Evolutionary conservation across 331 rosid species (phyloP).

Genomic region (Rosa hybrid): DNA sequence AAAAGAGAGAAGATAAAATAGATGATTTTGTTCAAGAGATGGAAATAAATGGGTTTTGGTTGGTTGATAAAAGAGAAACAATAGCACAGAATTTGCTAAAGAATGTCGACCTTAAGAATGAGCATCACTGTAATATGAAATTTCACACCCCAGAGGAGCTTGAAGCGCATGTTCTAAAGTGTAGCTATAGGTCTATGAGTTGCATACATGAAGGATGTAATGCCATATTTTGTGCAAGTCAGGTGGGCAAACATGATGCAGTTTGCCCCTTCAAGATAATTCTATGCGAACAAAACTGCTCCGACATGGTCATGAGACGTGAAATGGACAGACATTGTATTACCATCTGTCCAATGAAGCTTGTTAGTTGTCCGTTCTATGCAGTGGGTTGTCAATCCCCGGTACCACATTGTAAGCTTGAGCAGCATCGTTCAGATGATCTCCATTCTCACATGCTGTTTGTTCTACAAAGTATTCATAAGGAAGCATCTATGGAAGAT

Average conservation of each 20-base stretch:
- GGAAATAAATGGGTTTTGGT: constrained; percentile 75
- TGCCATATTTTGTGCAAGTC: constrained; percentile 54
- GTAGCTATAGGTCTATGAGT: constrained; percentile 55
- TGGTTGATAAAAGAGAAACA: constrained; percentile 58
- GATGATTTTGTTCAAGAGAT: constrained; percentile 87
- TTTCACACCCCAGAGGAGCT: constrained; percentile 51
- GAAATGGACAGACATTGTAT: constrained; percentile 93
- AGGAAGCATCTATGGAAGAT: constrained; percentile 53
- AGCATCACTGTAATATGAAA: constrained; percentile 56
- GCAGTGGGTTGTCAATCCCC: constrained; percentile 68
- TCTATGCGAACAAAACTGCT: constrained; percentile 78
- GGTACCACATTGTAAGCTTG: constrained; percentile 51
- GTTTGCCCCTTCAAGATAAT: constrained; percentile 76
- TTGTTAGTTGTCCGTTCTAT: constrained; percentile 81
- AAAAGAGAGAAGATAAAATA: constrained; percentile 82
- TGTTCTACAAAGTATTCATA: constrained; percentile 57
- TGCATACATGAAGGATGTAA: constrained; percentile 72
- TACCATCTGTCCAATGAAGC: constrained; percentile 88
- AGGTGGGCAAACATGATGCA: constrained; percentile 60
- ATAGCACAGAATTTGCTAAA: constrained; percentile 49
- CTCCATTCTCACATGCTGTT: constrained; percentile 54
- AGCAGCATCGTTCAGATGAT: constrained; percentile 52
- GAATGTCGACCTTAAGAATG: constrained; percentile 70
- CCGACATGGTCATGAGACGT: constrained; percentile 62
- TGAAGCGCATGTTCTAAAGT: constrained; percentile 43